phyloP scores from a whole-genome alignment of 345 rosid genomes.

The Eucalyptus curtisii region DNA sequence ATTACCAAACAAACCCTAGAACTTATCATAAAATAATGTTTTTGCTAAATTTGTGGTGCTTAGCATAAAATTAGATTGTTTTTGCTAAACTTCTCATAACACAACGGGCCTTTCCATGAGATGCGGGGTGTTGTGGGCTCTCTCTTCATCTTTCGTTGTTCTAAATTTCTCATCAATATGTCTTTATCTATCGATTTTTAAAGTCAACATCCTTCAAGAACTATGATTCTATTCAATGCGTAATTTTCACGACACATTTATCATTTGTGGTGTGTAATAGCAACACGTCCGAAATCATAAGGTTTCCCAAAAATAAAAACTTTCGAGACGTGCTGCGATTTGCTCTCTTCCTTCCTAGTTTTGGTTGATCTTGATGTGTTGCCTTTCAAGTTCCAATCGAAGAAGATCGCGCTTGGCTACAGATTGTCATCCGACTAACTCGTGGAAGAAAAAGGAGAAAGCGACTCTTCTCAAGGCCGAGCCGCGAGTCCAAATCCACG shows the following conservation, averaged over 20 bases:
- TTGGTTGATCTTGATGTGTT: background rate
- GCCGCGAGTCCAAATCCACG: background rate
- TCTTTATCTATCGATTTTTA: too few species aligned
- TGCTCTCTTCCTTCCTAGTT: background rate
- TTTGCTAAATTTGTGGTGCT: background rate
- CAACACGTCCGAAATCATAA: background rate
- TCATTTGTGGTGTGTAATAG: background rate
- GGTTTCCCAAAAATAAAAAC: background rate
- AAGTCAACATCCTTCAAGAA: background rate
- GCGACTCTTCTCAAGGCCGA: background rate
- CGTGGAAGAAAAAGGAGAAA: background rate
- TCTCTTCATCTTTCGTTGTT: background rate
- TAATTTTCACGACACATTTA: too few species aligned
- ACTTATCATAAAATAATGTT: background rate
- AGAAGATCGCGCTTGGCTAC: background rate
- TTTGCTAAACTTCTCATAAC: too few species aligned
- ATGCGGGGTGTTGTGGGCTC: background rate
- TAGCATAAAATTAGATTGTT: background rate
- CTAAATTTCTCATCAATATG: background rate
- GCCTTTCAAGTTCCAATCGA: background rate
- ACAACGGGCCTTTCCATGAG: background rate
- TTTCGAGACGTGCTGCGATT: background rate
- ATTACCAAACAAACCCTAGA: too few species aligned
- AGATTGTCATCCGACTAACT: background rate
- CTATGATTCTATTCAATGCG: background rate